Percentiles rank a stretch among this genome's conserved stretches.
These are phyloP conservation scores for Symbiodinium pilosum DNA, from an alignment of 73 alveolate species.

Conservation along the genomic window DNA sequence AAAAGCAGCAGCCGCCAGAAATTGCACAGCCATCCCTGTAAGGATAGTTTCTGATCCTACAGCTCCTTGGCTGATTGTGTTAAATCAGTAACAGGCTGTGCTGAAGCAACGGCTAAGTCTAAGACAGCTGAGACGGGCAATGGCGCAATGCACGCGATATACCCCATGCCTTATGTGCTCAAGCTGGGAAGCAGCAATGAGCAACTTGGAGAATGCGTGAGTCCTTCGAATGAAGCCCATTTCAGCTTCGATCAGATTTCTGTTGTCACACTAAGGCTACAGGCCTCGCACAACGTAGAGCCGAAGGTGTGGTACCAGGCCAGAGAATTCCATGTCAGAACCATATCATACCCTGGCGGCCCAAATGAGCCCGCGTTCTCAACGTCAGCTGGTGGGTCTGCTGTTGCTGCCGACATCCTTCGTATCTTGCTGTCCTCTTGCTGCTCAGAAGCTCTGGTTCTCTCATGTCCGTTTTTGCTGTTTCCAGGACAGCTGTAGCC, in stretches of 20 bases:
- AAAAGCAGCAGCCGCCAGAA: too few species aligned
- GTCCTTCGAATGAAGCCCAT: neutral
- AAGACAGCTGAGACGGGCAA: conserved; percentile 31
- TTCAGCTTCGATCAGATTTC: neutral
- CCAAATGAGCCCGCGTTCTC: too few species aligned
- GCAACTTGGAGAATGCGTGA: neutral
- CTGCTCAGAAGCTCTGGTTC: too few species aligned
- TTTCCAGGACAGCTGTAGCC: too few species aligned
- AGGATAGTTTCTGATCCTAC: neutral
- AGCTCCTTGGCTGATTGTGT: neutral
- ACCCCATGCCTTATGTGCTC: conserved; percentile 88
- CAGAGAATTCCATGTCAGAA: too few species aligned
- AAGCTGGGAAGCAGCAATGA: conserved; percentile 69
- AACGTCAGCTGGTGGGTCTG: too few species aligned
- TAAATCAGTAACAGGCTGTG: too few species aligned
- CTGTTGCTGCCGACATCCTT: too few species aligned
- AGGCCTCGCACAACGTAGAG: conserved; percentile 68
- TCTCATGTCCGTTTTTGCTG: too few species aligned
- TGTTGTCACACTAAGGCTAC: conserved; percentile 31
- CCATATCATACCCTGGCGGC: too few species aligned
- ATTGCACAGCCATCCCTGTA: neutral
- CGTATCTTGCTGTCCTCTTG: too few species aligned
- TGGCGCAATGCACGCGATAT: conserved; percentile 92
- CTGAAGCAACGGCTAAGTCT: too few species aligned
- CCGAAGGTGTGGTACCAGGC: conserved; percentile 91